phyloP scores from a whole-genome alignment of 148 eudicot species.

The Pharnaceum exiguum region DNA sequence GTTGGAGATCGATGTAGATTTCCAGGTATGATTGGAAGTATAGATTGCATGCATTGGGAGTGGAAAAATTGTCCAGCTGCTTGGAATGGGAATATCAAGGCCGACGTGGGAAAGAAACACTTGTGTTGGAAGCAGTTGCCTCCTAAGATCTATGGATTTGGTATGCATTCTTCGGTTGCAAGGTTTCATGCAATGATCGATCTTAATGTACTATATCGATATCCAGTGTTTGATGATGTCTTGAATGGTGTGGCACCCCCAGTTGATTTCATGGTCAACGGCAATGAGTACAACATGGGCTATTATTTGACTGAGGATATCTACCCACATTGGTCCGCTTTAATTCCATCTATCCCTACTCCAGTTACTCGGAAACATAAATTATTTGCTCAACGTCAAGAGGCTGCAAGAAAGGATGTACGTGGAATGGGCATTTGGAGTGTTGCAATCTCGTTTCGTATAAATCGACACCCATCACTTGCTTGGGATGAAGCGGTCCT shows the following conservation, averaged over 20 bases:
- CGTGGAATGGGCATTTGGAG: too few species aligned
- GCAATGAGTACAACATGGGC: background rate
- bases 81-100: background rate
- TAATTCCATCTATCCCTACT: background rate
- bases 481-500: too few species aligned
- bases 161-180: background rate
- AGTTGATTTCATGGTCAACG: conserved; percentile 7
- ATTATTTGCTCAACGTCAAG: conserved; percentile 6
- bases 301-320: conserved; percentile 12
- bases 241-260: background rate
- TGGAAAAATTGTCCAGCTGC: conserved; percentile 9
- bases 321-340: conserved; percentile 7
- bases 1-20: conserved; percentile 5
- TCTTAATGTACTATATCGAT: background rate
- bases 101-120: background rate
- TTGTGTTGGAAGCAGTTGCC: conserved; percentile 6
- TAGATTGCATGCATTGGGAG: conserved; percentile 6
- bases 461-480: too few species aligned
- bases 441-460: too few species aligned
- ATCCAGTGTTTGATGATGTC: conserved; percentile 5
- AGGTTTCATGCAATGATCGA: background rate
- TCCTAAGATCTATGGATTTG: conserved; percentile 13
- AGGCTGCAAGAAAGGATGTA: too few species aligned
- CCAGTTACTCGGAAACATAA: background rate
- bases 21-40: conserved; percentile 6